A percentile compares a stretch with the other conserved stretches of the same genome.
These are phyloP conservation scores for Porphyra umbilicalis DNA, from an alignment of 31 red algal species.

Conservation along the genomic window DNA sequence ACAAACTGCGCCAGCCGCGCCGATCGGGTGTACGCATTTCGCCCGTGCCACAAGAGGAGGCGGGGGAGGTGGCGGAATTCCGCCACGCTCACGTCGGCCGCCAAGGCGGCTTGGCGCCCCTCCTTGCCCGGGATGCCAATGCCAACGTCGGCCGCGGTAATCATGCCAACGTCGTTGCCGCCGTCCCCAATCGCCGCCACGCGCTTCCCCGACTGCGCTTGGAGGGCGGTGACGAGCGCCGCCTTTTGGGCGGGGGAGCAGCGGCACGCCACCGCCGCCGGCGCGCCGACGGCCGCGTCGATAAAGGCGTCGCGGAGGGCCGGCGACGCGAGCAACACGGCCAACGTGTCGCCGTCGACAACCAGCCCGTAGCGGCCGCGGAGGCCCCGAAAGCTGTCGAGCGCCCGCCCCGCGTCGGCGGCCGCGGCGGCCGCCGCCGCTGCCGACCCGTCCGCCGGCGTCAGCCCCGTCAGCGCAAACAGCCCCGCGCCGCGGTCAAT, in stretches of 20 bases:
- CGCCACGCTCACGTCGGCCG: conserved; percentile 84
- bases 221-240: conserved; percentile 61
- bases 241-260: conserved; percentile 95
- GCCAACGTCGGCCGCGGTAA: conserved; percentile 85
- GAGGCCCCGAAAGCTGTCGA: conserved; percentile 52
- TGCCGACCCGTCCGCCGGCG: not conserved
- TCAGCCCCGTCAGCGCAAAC: conserved; percentile 70
- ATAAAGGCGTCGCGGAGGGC: conserved; percentile 81
- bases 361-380: conserved; percentile 68
- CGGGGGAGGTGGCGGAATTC: conserved; percentile 74
- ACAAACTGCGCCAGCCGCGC: conserved; percentile 97
- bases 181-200: conserved; percentile 96
- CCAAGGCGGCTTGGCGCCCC: conserved; percentile 86
- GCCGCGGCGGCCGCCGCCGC: conserved; percentile 8
- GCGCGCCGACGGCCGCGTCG: conserved; percentile 50
- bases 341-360: conserved; percentile 74
- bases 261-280: conserved; percentile 87
- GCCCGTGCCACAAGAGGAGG: conserved; percentile 89
- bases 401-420: conserved; percentile 55
- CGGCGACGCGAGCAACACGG: conserved; percentile 42
- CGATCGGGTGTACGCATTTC: conserved; percentile 86
- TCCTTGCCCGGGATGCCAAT: conserved; percentile 98
- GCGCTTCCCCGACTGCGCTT: conserved; percentile 41
- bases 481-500: conserved; percentile 71
- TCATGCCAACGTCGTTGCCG: conserved; percentile 97